Conservation (phyloP, 2,329 filamentous ascomycete genomes). For the Aspergillus floridensis region DNA sequence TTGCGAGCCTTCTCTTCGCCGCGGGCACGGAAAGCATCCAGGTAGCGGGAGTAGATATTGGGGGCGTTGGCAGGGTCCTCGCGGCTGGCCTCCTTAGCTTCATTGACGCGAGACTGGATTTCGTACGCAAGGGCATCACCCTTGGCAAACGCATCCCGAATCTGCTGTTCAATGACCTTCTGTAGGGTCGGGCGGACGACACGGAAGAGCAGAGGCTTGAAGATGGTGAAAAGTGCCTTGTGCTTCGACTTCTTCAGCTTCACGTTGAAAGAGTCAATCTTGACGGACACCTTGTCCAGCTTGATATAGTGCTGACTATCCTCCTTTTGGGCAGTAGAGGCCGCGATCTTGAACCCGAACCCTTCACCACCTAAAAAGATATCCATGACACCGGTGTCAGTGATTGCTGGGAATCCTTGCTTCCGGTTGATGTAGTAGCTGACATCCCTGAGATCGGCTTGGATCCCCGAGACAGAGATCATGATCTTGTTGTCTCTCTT, state of each 20-base stretch:
- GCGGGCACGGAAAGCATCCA: constrained; percentile 69
- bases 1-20: constrained; percentile 75
- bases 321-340: constrained; percentile 73
- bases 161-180: constrained; percentile 84
- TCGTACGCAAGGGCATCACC: constrained; percentile 70
- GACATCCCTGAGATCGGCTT: constrained; percentile 88
- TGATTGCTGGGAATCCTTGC: constrained; percentile 83
- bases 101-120: constrained; percentile 63
- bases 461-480: constrained; percentile 81
- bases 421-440: constrained; percentile 96
- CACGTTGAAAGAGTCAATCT: constrained; percentile 77
- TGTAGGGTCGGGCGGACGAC: constrained; percentile 79
- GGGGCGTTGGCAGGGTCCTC: constrained; percentile 68
- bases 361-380: constrained; percentile 83
- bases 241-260: constrained; percentile 94
- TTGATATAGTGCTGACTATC: constrained; percentile 89
- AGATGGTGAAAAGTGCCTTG: constrained; percentile 81
- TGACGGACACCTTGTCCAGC: constrained; percentile 81
- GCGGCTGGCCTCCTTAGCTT: constrained; percentile 70
- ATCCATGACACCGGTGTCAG: constrained; percentile 83
- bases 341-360: constrained; percentile 86
- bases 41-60: constrained; percentile 86
- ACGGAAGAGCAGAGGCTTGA: constrained; percentile 84
- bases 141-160: constrained; percentile 77
- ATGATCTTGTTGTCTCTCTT: constrained; percentile 81